A percentile compares a stretch with the other conserved stretches of the same genome.
Conservation (phyloP, 805 yeast species). For the Maudiozyma turicensis region DNA sequence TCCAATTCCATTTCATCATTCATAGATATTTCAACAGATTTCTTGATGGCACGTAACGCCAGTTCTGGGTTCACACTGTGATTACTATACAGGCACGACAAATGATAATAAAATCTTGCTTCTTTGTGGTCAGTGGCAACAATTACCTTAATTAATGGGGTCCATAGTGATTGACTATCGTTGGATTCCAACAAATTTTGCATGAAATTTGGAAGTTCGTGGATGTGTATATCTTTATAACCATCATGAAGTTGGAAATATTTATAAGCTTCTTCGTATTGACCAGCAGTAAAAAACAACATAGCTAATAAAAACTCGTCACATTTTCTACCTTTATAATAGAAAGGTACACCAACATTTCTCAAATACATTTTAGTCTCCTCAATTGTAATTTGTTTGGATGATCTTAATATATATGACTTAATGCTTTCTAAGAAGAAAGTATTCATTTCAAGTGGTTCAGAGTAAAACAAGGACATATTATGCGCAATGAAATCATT, state of each 20-base stretch:
- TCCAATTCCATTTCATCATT: constrained; percentile 6
- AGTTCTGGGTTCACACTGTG: constrained; percentile 11
- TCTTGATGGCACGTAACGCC: constrained; percentile 21
- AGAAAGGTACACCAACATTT: constrained; percentile 15
- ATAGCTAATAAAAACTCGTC: constrained; percentile 24
- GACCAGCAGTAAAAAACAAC: constrained; percentile 17
- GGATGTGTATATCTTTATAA: constrained; percentile 8
- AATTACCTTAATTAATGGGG: constrained; percentile 15
- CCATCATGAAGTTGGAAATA: constrained; percentile 21
- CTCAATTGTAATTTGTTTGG: background rate
- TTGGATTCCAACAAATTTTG: constrained; percentile 6
- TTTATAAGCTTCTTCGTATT: constrained; percentile 20
- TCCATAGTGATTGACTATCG: constrained; percentile 14
- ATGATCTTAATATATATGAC: constrained; percentile 9
- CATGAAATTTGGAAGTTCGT: constrained; percentile 15
- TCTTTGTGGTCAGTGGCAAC: constrained; percentile 8
- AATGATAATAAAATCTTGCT: constrained; percentile 18
- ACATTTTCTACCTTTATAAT: constrained; percentile 11
- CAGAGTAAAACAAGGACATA: constrained; percentile 9
- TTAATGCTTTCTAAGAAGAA: constrained; percentile 15
- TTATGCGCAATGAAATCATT: constrained; percentile 11
- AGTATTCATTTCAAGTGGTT: constrained; percentile 9
- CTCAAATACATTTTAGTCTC: constrained; percentile 8
- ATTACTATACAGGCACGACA: constrained; percentile 20
- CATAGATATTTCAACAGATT: constrained; percentile 20